Base-by-base conservation (phyloP, 1,284 basidiomycete genomes). In the Tilletia walkeri region DNA sequence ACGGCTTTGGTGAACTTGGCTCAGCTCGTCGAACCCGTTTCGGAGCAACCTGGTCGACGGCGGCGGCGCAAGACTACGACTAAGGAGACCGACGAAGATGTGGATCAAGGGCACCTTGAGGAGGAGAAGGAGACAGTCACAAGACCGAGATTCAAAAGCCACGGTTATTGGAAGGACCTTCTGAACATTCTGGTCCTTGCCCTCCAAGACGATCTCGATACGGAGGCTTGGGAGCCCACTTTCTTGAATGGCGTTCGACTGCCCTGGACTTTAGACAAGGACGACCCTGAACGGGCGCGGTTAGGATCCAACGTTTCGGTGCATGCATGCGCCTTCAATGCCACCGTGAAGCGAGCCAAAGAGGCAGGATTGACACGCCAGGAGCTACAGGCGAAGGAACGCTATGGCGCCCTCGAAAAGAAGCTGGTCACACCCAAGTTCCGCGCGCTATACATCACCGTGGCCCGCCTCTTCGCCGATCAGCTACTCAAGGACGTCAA, bases 131-230 rank as follows among this genome's bases (percentile, higher is more conserved):
- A 74, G 20, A 66, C 70, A 34, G 41, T 45, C 14, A 7, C 41
- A 14, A 45, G 14, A 14, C 41, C 41, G 41, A 18, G 65, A 18
- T 67, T 70, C 9, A 76, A 80, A 6, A 74, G 87, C 2, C 89
- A 90, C 70, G 89, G 89, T 0, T 90, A 88, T 76, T 90, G 88
- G 88, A 90, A 90, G 79, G 89, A 90, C 73, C 84, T 90, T 30
- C 86, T 90, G 61, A 89, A 90, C 68, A 87, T 90, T 67, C 83
- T 90, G 12, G 86, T 86, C 4, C 84, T 90, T 49, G 88, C 88
- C 2, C 85, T 86, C 0, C 78, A 85, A 10, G 86, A 86, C 71
- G 83, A 89, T 71, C 85, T 90, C 47, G 72, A 67, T n/a, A 69
- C 71, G 24, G 53, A 66, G 76, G 3, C 41, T 30, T 30, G 24